These are phyloP conservation scores for Epichloe elymi DNA, from an alignment of 2,329 filamentous ascomycete genomes.

Conservation along the genomic window DNA sequence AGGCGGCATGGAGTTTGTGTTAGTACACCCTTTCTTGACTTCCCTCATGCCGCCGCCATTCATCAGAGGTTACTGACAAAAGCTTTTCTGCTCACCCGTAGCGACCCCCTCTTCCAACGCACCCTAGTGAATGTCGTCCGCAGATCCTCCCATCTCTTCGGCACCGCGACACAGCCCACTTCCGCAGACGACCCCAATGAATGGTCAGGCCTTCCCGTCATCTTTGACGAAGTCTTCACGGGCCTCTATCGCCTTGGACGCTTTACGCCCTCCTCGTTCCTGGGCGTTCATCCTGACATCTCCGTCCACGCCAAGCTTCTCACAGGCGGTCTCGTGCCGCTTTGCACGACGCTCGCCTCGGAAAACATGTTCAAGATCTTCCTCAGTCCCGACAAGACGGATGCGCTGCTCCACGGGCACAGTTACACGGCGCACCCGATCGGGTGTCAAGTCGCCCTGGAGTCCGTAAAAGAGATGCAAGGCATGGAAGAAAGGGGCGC, in stretches of 20 bases:
- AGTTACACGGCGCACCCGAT: conserved; percentile 79
- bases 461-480: conserved; percentile 46
- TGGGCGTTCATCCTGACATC: conserved; percentile 57
- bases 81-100: conserved; percentile 17
- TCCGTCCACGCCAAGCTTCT: conserved; percentile 73
- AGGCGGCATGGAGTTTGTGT: conserved; percentile 73
- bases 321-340: conserved; percentile 65
- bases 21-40: conserved; percentile 18
- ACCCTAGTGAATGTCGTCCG: conserved; percentile 57
- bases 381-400: conserved; percentile 56
- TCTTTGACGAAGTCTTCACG: conserved; percentile 83
- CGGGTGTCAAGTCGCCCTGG: conserved; percentile 66
- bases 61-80: neutral
- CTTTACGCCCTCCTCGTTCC: conserved; percentile 56
- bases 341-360: conserved; percentile 65
- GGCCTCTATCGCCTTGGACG: conserved; percentile 71
- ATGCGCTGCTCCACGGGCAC: conserved; percentile 71
- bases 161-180: conserved; percentile 9
- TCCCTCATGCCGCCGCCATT: neutral
- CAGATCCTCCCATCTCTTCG: conserved; percentile 42
- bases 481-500: conserved; percentile 39
- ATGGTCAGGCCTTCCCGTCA: conserved; percentile 65
- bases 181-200: conserved; percentile 12
- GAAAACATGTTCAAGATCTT: conserved; percentile 62
- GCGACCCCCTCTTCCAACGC: conserved; percentile 66